phyloP scores from a whole-genome alignment of 495 filamentous ascomycete species.

The Articulospora tetracladia region DNA sequence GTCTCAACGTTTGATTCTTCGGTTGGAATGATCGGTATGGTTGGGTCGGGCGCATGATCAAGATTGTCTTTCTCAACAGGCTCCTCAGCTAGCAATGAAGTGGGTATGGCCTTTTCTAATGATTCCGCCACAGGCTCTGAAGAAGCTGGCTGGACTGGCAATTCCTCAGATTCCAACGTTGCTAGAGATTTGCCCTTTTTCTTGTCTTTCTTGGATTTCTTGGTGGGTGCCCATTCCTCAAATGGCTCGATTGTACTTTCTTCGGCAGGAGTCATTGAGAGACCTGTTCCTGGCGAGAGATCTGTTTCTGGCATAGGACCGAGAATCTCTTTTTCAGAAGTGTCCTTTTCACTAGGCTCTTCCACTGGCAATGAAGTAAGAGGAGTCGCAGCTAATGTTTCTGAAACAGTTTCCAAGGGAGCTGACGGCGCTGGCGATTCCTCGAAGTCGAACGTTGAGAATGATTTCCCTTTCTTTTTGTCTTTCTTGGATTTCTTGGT shows the following conservation, averaged over 20 bases:
- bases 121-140: background rate
- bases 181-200: constrained; percentile 20
- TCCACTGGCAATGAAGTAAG: background rate
- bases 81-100: background rate
- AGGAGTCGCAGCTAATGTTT: background rate
- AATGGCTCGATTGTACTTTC: background rate
- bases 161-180: background rate
- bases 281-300: too few relatives aligned
- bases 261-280: too few relatives aligned
- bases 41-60: background rate
- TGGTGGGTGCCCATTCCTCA: constrained; percentile 7
- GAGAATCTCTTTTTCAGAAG: background rate
- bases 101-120: background rate
- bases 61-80: too few relatives aligned
- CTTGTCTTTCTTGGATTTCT: constrained; percentile 25
- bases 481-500: constrained; percentile 31
- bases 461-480: constrained; percentile 5
- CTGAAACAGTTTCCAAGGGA: background rate
- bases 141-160: background rate
- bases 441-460: background rate
- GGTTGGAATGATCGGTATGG: background rate
- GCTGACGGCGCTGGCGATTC: background rate
- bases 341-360: background rate
- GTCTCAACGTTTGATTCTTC: background rate
- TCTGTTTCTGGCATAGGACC: background rate